Percentiles rank a stretch among this genome's conserved stretches.
Evolutionary conservation across 768 basidiomycete genomes (phyloP).

Genomic region (Cystobasidium ongulense): DNA sequence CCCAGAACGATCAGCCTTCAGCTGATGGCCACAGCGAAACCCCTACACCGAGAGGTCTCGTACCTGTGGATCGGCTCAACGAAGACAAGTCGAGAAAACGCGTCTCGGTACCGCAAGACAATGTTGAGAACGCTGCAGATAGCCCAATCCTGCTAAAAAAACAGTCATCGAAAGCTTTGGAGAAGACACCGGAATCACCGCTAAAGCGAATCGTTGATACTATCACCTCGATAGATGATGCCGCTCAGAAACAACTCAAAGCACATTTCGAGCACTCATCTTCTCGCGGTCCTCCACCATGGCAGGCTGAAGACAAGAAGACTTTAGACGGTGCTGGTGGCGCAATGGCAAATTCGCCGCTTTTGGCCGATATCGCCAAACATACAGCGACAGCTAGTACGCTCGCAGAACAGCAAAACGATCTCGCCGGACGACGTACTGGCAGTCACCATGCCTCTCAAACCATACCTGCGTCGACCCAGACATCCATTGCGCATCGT

Average conservation of each 20-base stretch:
- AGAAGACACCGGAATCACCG: neutral
- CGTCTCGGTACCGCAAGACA: neutral
- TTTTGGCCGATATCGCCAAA: constrained; percentile 9
- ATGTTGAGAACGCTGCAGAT: neutral
- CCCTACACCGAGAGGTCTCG: neutral
- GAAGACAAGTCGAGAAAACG: neutral
- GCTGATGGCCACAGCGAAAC: neutral
- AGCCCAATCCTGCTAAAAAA: neutral
- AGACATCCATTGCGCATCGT: neutral
- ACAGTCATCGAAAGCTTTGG: neutral
- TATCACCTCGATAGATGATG: neutral
- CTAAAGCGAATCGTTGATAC: neutral
- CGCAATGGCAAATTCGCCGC: neutral
- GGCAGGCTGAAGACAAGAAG: neutral
- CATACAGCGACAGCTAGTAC: constrained; percentile 5
- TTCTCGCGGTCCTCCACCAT: neutral
- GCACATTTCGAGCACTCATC: neutral
- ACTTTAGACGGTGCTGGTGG: neutral
- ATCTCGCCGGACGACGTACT: neutral
- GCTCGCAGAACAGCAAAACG: neutral
- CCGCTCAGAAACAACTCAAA: neutral
- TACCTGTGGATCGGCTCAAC: neutral
- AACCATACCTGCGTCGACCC: neutral
- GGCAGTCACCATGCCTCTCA: neutral
- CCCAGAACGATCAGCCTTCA: neutral